Conservation (phyloP, 148 eudicot species). For the Rheum nobile region DNA sequence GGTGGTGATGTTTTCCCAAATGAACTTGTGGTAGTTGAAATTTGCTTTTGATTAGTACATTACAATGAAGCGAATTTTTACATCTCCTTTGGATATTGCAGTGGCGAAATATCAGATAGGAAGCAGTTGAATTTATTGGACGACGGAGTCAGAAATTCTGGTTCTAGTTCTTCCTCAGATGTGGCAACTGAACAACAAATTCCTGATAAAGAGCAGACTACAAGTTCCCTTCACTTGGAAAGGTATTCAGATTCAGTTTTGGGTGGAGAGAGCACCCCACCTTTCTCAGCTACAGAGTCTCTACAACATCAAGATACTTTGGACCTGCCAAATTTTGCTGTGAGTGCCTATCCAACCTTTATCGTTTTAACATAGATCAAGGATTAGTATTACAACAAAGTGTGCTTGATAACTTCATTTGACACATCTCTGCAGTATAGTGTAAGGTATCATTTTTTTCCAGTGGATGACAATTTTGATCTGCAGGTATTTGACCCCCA, state of each 20-base stretch:
- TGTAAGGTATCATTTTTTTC: constrained; percentile 6
- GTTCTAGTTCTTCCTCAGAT: constrained; percentile 46
- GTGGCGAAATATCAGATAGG: constrained; percentile 27
- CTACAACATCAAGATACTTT: constrained; percentile 48
- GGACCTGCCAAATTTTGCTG: constrained; percentile 57
- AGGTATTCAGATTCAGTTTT: constrained; percentile 45
- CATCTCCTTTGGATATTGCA: constrained; percentile 17
- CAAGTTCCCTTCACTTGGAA: constrained; percentile 32
- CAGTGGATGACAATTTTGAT: background rate
- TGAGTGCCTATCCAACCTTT: constrained; percentile 20
- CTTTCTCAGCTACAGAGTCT: constrained; percentile 38
- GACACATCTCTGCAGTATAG: background rate
- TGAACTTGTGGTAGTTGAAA: background rate
- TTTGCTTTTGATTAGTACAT: background rate
- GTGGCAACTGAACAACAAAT: constrained; percentile 37
- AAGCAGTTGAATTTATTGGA: constrained; percentile 38
- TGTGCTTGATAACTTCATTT: background rate
- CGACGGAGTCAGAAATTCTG: constrained; percentile 41
- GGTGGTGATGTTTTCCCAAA: background rate
- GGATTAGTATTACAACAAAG: background rate
- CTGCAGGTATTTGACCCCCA: constrained; percentile 67
- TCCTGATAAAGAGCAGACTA: constrained; percentile 30
- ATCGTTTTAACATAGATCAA: background rate
- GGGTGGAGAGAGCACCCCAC: constrained; percentile 28
- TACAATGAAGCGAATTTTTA: background rate